Conservation (phyloP, 192 early-diverging fungal species). For the Coemansia guatemalensis region DNA sequence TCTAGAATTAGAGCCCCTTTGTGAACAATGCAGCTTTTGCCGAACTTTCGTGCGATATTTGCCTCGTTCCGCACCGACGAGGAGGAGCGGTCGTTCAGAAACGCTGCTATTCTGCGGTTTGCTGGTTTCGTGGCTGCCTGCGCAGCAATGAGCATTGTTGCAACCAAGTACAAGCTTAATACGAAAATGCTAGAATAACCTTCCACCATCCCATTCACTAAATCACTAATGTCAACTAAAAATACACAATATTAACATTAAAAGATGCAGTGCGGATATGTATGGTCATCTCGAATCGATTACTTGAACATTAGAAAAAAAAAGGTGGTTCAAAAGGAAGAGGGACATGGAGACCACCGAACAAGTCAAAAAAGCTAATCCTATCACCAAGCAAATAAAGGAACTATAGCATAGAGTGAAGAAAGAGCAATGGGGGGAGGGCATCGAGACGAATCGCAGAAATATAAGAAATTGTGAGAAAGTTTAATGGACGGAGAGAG, state of each 20-base stretch:
- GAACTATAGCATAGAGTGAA: too few species aligned
- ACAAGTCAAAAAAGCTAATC: conserved; percentile 1
- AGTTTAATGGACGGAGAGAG: conserved; percentile 9
- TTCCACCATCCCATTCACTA: too few species aligned
- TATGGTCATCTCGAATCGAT: not conserved
- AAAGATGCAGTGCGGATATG: not conserved
- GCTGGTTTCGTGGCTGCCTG: conserved; percentile 51
- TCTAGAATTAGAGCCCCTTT: too few species aligned
- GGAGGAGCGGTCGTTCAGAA: conserved; percentile 50
- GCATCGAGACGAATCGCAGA: too few species aligned
- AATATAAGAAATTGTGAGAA: not conserved
- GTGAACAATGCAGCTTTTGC: conserved; percentile 40
- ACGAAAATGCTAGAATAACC: too few species aligned
- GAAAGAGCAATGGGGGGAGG: too few species aligned
- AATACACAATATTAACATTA: too few species aligned
- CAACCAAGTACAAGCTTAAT: conserved; percentile 46
- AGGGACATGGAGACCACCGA: not conserved
- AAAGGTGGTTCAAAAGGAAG: not conserved
- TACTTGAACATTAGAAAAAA: not conserved
- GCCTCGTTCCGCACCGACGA: conserved; percentile 55
- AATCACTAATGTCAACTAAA: too few species aligned
- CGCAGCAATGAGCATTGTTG: conserved; percentile 48
- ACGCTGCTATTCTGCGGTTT: conserved; percentile 45
- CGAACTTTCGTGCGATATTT: conserved; percentile 57
- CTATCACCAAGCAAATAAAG: not conserved